Evolutionary conservation across 768 basidiomycete genomes (phyloP), one percentile per base, ranked within the genome.

Genomic region (Podaxis sp.): DNA sequence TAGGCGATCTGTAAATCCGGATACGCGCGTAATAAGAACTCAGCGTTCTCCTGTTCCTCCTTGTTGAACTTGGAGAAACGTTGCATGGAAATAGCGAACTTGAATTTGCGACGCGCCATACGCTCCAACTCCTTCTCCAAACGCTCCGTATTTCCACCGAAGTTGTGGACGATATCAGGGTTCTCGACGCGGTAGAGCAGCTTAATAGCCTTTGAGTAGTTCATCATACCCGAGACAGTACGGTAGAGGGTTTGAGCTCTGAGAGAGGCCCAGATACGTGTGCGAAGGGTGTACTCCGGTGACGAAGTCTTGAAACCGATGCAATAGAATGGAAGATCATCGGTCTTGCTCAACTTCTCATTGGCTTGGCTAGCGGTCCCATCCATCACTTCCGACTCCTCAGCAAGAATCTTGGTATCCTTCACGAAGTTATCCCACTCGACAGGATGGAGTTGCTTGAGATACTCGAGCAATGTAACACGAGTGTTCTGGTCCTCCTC

Each of bases 381-480:
- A 53, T 87, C 86, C 61, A 79, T 72, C 11, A 77, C 79, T 15
- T 84, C 85, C 1, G 87, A 86, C 74, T 99, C 97, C 66, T 98
- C 97, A 0, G 94, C 95, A 42, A 99, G 81, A 67, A 99, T 99
- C 82, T 99, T 99, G 65, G 97, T 99, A 71, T 99, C 97, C 80
- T 96, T 95, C 68, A 99, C 97, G 71, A 99, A 99, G 75, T 99
- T 99, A 79, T 98, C 97, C 97, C 97, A 99, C 73, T 99, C 97
- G 63, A 98, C 84, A 19, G 97, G 96, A 73, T 99, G 97, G 52
- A 99, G 82, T 74, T 99, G 97, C 77, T 99, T 99, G 73, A 99
- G 80, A 75, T 99, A 99, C 76, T 99, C 97, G 62, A 99, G 84
- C 24, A 98, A 81, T 8, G 97, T 99, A 62, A 99, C 97, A 3